Conservation (phyloP, 768 basidiomycete species). For the Termitomyces sp. region DNA sequence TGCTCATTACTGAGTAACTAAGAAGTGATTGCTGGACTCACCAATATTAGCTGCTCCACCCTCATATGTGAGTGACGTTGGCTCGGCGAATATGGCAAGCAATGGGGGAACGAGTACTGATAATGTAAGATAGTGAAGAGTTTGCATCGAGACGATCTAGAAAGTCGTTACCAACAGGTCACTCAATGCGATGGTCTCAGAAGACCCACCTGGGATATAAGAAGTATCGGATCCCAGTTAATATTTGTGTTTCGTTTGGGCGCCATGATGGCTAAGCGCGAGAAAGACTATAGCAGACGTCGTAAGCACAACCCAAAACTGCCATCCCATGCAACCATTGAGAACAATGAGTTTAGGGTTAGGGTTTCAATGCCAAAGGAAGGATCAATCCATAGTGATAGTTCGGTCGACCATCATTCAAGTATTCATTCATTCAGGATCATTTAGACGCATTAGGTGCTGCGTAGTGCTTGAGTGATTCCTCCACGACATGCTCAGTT, state of each 20-base stretch:
- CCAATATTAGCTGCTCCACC: constrained; percentile 79
- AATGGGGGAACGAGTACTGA: constrained; percentile 78
- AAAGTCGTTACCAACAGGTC: background rate
- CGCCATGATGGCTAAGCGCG: constrained; percentile 18
- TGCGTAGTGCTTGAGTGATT: background rate
- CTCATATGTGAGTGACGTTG: constrained; percentile 63
- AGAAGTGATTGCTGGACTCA: constrained; percentile 23
- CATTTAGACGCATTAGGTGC: background rate
- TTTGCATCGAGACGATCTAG: constrained; percentile 91
- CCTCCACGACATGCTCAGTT: constrained; percentile 6
- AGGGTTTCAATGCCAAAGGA: constrained; percentile 4
- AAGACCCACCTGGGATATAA: constrained; percentile 72
- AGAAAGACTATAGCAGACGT: background rate
- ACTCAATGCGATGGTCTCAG: background rate
- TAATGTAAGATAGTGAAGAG: constrained; percentile 89
- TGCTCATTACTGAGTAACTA: background rate
- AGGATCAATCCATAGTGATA: background rate
- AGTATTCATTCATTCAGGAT: background rate
- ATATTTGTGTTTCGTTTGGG: constrained; percentile 29
- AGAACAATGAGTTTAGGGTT: constrained; percentile 16
- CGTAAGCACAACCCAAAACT: background rate
- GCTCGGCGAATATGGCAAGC: constrained; percentile 68
- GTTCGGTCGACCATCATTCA: background rate
- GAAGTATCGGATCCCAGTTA: constrained; percentile 86
- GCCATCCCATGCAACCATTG: constrained; percentile 11